Evolutionary conservation across 1,139 yeast genomes (phyloP).

Genomic region (Kodamaea sp.): DNA sequence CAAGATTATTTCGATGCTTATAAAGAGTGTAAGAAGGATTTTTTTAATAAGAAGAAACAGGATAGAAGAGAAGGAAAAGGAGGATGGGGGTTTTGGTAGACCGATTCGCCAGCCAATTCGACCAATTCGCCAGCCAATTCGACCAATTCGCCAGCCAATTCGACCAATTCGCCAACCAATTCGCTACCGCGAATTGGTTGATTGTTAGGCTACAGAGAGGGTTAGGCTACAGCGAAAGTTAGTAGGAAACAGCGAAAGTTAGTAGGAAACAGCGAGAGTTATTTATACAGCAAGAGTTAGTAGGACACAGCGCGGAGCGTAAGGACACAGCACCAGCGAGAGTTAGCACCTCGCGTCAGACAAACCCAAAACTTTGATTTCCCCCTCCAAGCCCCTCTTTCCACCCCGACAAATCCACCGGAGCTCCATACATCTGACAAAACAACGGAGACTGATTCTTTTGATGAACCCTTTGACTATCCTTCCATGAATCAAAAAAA

Average conservation of each 20-base stretch:
- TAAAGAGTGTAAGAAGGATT: constrained; percentile 84
- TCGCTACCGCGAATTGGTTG: too few relatives aligned
- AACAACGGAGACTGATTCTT: constrained; percentile 8
- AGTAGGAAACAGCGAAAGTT: not conserved
- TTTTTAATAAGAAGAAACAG: constrained; percentile 46
- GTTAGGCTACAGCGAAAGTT: too few relatives aligned
- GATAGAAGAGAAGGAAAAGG: constrained; percentile 39
- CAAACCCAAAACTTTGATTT: constrained; percentile 8
- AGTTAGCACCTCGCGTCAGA: too few relatives aligned
- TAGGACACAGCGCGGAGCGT: too few relatives aligned
- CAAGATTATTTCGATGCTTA: constrained; percentile 88
- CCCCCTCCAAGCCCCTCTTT: constrained; percentile 8
- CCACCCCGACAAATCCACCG: constrained; percentile 1
- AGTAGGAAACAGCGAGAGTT: too few relatives aligned
- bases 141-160: too few relatives aligned
- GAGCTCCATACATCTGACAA: constrained; percentile 8
- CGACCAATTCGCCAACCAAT: too few relatives aligned
- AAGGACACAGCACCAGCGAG: too few relatives aligned
- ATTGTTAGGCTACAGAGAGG: too few relatives aligned
- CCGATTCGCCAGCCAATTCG: too few relatives aligned
- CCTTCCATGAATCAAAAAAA: constrained; percentile 8
- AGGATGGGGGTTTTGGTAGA: constrained; percentile 46
- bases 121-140: too few relatives aligned
- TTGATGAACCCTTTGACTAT: constrained; percentile 4
- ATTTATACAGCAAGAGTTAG: too few relatives aligned